phyloP scores from a whole-genome alignment of 208 protist species.

The Trypanosoma lewisi region DNA sequence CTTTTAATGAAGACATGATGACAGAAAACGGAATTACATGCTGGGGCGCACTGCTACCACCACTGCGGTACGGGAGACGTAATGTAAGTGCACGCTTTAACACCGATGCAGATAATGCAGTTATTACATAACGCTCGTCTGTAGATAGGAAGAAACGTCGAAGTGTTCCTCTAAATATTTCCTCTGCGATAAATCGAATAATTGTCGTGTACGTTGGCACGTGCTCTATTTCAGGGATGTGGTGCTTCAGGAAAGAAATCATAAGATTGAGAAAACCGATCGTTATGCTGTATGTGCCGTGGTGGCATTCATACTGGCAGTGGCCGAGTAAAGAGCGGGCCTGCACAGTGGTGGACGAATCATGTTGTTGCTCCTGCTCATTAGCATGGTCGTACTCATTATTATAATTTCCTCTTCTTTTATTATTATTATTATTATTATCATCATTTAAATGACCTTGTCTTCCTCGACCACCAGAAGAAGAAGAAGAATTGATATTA shows the following conservation, averaged over 20 bases:
- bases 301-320: slow-evolving; percentile 70
- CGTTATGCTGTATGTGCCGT: slow-evolving; percentile 72
- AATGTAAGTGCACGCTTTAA: slow-evolving; percentile 62
- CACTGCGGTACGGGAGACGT: slow-evolving; percentile 33
- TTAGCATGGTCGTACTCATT: not conserved
- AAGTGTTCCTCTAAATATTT: slow-evolving; percentile 66
- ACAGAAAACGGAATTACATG: slow-evolving; percentile 50
- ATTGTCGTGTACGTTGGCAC: slow-evolving; percentile 57
- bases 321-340: slow-evolving; percentile 67
- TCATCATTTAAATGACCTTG: not conserved
- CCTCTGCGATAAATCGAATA: slow-evolving; percentile 72
- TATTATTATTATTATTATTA: not conserved
- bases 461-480: not conserved
- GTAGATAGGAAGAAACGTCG: slow-evolving; percentile 50
- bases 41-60: too few species aligned
- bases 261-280: slow-evolving; percentile 79
- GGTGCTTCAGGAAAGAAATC: slow-evolving; percentile 63
- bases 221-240: slow-evolving; percentile 36
- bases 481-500: not conserved
- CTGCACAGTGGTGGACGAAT: slow-evolving; percentile 30
- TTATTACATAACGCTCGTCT: slow-evolving; percentile 66
- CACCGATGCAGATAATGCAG: slow-evolving; percentile 64
- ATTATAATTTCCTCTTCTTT: not conserved
- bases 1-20: slow-evolving; percentile 72
- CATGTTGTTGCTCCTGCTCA: too few species aligned